Percentiles rank a stretch among this genome's conserved stretches.
Conservation (phyloP, 148 eudicot genomes). For the Selenicereus undatus region DNA sequence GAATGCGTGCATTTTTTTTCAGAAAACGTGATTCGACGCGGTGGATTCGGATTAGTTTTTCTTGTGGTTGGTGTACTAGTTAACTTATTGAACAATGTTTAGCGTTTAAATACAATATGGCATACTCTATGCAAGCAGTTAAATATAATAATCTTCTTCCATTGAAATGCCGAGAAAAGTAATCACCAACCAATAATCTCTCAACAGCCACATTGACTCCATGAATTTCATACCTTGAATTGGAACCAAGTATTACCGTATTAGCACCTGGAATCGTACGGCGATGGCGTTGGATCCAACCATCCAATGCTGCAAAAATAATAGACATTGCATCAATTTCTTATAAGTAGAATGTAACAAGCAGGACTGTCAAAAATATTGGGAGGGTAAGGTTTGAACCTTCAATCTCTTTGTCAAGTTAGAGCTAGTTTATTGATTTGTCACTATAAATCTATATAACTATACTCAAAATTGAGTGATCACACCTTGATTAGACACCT, state of each 20-base stretch:
- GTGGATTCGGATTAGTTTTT: background rate
- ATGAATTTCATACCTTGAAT: background rate
- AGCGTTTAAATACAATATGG: background rate
- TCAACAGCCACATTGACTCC: conserved; percentile 7
- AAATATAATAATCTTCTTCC: background rate
- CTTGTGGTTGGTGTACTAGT: conserved; percentile 18
- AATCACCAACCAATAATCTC: background rate
- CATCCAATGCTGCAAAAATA: background rate
- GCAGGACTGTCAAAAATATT: no score
- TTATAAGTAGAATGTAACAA: background rate
- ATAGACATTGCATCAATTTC: background rate
- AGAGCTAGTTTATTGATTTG: no score
- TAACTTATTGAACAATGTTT: background rate
- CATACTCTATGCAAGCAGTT: background rate
- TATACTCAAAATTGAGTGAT: no score
- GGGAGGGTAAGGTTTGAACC: no score
- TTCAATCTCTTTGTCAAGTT: no score
- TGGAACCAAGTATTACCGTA: background rate
- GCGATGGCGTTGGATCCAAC: background rate
- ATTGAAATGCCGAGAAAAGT: background rate
- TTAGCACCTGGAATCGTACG: background rate
- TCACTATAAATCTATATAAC: no score
- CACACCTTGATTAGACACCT: no score
- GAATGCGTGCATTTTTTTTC: conserved; percentile 7
- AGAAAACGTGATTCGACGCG: background rate